Conservation (phyloP, 2,329 filamentous ascomycete species). For the Aspergillus latus region DNA sequence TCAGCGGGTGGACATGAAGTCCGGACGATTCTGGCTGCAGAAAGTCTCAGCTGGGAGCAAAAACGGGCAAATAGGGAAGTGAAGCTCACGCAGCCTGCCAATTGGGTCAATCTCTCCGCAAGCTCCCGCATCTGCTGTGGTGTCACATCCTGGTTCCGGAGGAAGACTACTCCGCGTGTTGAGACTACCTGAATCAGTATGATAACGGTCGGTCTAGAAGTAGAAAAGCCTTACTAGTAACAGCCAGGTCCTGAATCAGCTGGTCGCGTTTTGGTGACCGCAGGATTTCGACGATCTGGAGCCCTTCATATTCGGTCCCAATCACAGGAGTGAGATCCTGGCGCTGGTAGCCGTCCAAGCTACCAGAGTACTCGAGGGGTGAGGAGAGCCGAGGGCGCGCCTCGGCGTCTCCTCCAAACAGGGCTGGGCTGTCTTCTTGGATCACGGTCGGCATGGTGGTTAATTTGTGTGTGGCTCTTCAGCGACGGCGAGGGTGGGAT, state of each 20-base stretch:
- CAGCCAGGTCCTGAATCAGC: constrained; percentile 63
- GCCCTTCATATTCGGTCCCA: constrained; percentile 40
- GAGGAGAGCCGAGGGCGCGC: constrained; percentile 25
- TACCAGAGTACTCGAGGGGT: constrained; percentile 41
- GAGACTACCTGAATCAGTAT: constrained; percentile 53
- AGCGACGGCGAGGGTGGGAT: background rate
- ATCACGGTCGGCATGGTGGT: constrained; percentile 21
- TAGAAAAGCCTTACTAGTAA: constrained; percentile 54
- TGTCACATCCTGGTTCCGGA: constrained; percentile 63
- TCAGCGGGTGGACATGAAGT: constrained; percentile 61
- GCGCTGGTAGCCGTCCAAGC: constrained; percentile 39
- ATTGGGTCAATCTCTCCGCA: constrained; percentile 45
- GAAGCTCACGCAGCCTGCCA: constrained; percentile 43
- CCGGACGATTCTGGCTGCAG: constrained; percentile 51
- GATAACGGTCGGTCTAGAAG: no score
- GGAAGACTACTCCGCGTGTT: constrained; percentile 67
- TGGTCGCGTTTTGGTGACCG: constrained; percentile 62
- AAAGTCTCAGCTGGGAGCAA: background rate
- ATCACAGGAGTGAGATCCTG: constrained; percentile 46
- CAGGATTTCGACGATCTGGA: constrained; percentile 53
- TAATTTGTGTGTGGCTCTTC: background rate
- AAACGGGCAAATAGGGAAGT: background rate
- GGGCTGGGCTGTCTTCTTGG: constrained; percentile 11
- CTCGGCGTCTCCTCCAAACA: constrained; percentile 25
- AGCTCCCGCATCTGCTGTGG: constrained; percentile 62